These are phyloP conservation scores for Sporisorium iseilematis-ciliati DNA, from an alignment of 1,284 basidiomycete species.

Conservation along the genomic window DNA sequence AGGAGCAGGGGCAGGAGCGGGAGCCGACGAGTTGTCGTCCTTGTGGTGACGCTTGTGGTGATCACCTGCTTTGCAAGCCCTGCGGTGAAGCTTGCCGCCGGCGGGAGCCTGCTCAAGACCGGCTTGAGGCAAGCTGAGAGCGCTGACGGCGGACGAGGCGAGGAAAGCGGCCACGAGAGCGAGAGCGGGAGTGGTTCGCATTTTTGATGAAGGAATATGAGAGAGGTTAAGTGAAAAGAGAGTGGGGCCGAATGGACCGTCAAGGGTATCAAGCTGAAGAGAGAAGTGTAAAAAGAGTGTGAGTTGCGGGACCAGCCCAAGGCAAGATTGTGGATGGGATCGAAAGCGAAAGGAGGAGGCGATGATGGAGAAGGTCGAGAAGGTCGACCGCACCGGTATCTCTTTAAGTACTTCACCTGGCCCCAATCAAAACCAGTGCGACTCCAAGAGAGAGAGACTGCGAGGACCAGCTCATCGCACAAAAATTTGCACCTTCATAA, in stretches of 20 bases:
- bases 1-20: not conserved
- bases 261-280: not conserved
- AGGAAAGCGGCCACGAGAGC: constrained; percentile 33
- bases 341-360: not conserved
- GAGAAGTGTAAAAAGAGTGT: constrained; percentile 21
- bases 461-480: no score
- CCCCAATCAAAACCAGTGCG: not conserved
- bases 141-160: constrained; percentile 13
- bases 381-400: not conserved
- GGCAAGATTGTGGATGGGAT: not conserved
- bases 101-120: constrained; percentile 3
- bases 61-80: not conserved
- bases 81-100: not conserved
- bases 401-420: not conserved
- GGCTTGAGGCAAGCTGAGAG: constrained; percentile 17
- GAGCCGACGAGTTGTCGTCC: not conserved
- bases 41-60: constrained; percentile 11
- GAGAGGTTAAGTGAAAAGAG: not conserved
- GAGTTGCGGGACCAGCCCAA: constrained; percentile 33
- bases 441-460: not conserved
- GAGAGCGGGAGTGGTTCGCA: constrained; percentile 31
- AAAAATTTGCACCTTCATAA: not conserved
- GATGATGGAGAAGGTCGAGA: not conserved
- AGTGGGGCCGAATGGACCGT: not conserved
- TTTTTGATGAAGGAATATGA: constrained; percentile 3